These are phyloP conservation scores for Alternaria sp. DNA, from an alignment of 2,329 filamentous ascomycete genomes.

Conservation along the genomic window DNA sequence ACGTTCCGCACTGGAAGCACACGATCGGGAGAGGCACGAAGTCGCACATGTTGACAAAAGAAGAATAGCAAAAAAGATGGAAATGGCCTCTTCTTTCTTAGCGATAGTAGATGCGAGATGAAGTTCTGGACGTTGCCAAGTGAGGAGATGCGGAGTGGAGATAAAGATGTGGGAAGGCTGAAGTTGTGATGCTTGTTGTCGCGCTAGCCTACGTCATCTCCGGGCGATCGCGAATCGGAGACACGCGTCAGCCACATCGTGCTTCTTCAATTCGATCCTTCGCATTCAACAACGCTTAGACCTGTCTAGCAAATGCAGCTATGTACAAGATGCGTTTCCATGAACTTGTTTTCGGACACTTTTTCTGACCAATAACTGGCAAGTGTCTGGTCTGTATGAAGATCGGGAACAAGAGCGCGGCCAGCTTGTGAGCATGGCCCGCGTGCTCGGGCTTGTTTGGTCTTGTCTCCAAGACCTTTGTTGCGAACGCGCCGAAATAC, in stretches of 20 bases:
- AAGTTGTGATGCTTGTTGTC: conserved; percentile 10
- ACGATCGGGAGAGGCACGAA: conserved; percentile 59
- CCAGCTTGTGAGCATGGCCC: not conserved
- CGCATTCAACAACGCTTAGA: conserved; percentile 12
- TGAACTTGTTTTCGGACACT: not conserved
- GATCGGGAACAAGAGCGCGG: not conserved
- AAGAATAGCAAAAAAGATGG: not conserved
- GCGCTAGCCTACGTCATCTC: conserved; percentile 15
- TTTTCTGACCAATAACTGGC: not conserved
- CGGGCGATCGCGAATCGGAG: conserved; percentile 3
- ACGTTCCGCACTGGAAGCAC: conserved; percentile 64
- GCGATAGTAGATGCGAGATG: not conserved
- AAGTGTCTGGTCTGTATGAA: not conserved
- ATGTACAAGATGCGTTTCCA: not conserved
- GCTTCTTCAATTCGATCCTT: conserved; percentile 4
- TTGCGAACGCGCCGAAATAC: not conserved
- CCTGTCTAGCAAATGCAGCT: not conserved
- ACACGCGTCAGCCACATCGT: conserved; percentile 16
- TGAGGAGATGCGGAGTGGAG: not conserved
- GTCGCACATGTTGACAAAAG: conserved; percentile 30
- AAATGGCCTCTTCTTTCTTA: not conserved
- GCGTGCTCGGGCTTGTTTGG: not conserved
- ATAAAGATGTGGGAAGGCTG: conserved; percentile 16
- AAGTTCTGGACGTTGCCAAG: not conserved
- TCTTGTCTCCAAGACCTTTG: not conserved